Evolutionary conservation across 2,329 filamentous ascomycete species (phyloP).

Genomic region (Pseudofabraea citricarpa): DNA sequence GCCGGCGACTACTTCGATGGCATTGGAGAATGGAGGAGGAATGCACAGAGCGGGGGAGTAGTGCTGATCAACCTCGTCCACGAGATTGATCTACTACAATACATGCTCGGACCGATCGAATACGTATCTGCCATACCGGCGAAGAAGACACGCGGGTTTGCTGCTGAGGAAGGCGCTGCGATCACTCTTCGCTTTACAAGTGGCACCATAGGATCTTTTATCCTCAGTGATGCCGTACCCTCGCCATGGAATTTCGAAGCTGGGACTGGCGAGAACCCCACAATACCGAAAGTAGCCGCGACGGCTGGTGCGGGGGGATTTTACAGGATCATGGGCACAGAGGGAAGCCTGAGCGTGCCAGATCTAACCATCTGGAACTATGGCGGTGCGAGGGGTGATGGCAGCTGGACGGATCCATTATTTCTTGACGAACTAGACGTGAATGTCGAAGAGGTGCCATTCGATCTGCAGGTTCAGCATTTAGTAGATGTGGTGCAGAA

Average conservation of each 20-base stretch:
- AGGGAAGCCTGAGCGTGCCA: constrained; percentile 47
- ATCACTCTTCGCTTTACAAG: constrained; percentile 47
- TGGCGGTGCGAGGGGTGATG: constrained; percentile 15
- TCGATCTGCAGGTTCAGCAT: constrained; percentile 47
- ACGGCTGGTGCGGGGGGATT: constrained; percentile 30
- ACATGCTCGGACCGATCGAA: constrained; percentile 47
- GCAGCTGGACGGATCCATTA: constrained; percentile 10
- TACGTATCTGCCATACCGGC: constrained; percentile 46
- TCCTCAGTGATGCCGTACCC: constrained; percentile 47
- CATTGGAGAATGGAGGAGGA: constrained; percentile 42
- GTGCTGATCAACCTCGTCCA: constrained; percentile 57
- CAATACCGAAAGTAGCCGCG: constrained; percentile 36
- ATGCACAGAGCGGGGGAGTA: constrained; percentile 36
- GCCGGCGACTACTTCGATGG: constrained; percentile 44
- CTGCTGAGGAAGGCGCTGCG: constrained; percentile 52
- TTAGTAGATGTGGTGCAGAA: constrained; percentile 44
- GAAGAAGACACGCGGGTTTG: constrained; percentile 36
- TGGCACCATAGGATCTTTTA: constrained; percentile 51
- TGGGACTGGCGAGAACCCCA: constrained; percentile 54
- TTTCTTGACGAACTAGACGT: constrained; percentile 10
- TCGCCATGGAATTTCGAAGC: constrained; percentile 51
- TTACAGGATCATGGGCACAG: constrained; percentile 50
- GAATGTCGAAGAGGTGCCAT: constrained; percentile 34
- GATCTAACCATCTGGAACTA: constrained; percentile 49
- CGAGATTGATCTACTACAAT: constrained; percentile 53